Evolutionary conservation across 371 early-diverging fungal genomes (phyloP), one percentile per base, ranked within the genome.

Genomic region (Dichotomocladium elegans): DNA sequence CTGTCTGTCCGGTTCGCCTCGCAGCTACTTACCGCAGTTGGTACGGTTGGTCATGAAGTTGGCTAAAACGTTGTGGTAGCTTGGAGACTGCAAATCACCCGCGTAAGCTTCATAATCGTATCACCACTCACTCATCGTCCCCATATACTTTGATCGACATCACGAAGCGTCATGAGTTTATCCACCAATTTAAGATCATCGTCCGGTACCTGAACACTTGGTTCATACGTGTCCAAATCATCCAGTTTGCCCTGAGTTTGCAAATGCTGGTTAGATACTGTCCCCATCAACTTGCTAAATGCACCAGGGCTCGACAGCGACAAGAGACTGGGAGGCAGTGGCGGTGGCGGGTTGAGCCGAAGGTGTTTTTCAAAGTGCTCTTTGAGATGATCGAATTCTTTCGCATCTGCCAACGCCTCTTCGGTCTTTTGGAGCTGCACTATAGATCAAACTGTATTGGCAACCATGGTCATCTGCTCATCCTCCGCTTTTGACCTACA

Each of bases 301-400:
- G 72, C 63, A 3, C 66, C 51, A 22, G 66, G 59, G 15, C 62
- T 64, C 1, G 73, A 73, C 19, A 72, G 65, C 0, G 70, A 69
- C 30, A 77, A 47, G 37, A 73, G 67, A 47, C 68, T 77, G n/a
- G 53, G 64, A 3, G 70, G 73, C 34, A 70, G 49, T 9, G 70
- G 50, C 15, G 72, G 76, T 26, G 71, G 66, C 11, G 68, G 37
- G 40, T 68, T 72, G n/a, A 69, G 62, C 24, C 77, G 27, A 19
- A 87, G 61, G 61, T 78, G 72, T 58, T 84, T 88, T 73, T 82
- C 93, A 57, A 84, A 88, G 64, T 94, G 84, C 28, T 89, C 88
- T 55, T 90, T 84, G 15, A 94, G 78, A 53, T 86, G 80, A 45
- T 88, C 87, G 64, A 92, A 94, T 67, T 96, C 94, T 53, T 81